Base-by-base conservation (phyloP, 345 rosid genomes). In the Leavenworthia alabamica region DNA sequence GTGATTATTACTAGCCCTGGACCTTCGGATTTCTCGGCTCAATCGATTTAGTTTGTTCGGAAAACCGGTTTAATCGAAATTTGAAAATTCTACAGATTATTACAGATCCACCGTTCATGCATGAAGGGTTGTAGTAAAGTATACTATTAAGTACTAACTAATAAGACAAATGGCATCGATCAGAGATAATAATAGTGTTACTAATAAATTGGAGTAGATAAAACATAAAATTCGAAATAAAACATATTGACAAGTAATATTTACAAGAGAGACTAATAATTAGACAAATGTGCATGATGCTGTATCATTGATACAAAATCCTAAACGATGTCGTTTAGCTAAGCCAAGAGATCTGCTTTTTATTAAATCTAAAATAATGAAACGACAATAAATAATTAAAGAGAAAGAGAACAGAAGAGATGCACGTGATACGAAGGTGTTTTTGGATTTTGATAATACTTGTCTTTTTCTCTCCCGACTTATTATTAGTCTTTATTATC, bases 371-470 rank as follows among this genome's bases (percentile, higher is more conserved):
- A 51, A 60, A 23, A 58, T 58, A 66, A 45, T 27, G 26, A 57
- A 16, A 48, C 19, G 42, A 57, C 28, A 39, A 14, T 7, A 5
- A 17, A 39, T 41, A 41, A 40, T 48, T 48, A 7, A 68, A 49
- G 44, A 24, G 47, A 26, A 50, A 68, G 55, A 43, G 33, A 52
- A 52, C 67, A 60, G 60, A 68, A 42, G 56, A 10, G 23, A 43
- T 62, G 48, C 73, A 60, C 73, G 67, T 68, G 73, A 68, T 52
- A 55, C 10, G 32, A 51, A 17, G 5, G 40, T 60, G 61, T 68
- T 41, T 41, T 68, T 68, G 72, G 59, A 68, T 59, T 68, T 15
- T 58, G 72, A 60, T 59, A 31, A 32, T 52, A 54, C 35, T 68
- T 59, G 73, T 68, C 54, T 4, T 50, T 43, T 58, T 48, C 27